Conservation (phyloP, 2,329 filamentous ascomycete genomes). For the Drechmeria coniospora region DNA sequence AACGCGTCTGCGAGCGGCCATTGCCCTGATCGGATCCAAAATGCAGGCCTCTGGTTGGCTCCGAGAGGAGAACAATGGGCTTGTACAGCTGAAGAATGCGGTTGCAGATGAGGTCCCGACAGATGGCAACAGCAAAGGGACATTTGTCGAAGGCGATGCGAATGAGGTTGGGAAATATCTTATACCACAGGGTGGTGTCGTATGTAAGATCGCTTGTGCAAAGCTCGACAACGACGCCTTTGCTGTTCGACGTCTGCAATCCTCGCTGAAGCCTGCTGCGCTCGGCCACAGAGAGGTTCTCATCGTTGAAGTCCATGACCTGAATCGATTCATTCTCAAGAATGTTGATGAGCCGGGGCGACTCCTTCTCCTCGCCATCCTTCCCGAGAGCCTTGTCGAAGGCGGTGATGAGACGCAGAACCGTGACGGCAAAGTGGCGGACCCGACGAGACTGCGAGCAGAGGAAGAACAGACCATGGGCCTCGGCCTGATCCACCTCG, state of each 20-base stretch:
- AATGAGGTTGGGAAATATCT: constrained; percentile 91
- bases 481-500: constrained; percentile 92
- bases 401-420: constrained; percentile 80
- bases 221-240: constrained; percentile 79
- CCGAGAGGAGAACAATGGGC: constrained; percentile 63
- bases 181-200: constrained; percentile 92
- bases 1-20: constrained; percentile 33
- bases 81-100: constrained; percentile 87
- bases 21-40: constrained; percentile 46
- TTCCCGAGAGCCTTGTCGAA: constrained; percentile 84
- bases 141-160: constrained; percentile 82
- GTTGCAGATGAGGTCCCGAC: constrained; percentile 83
- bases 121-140: constrained; percentile 78
- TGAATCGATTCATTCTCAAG: constrained; percentile 78
- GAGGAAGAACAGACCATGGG: constrained; percentile 90
- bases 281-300: constrained; percentile 81
- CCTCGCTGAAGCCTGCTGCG: constrained; percentile 83
- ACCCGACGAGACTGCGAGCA: constrained; percentile 91
- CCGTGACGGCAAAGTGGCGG: constrained; percentile 78
- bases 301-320: constrained; percentile 84
- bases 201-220: constrained; percentile 93
- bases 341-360: constrained; percentile 69
- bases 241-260: constrained; percentile 66
- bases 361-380: constrained; percentile 43
- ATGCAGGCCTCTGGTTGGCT: constrained; percentile 50